Conservation (phyloP, 441 rosid genomes). For the Adansonia madagascariensis region DNA sequence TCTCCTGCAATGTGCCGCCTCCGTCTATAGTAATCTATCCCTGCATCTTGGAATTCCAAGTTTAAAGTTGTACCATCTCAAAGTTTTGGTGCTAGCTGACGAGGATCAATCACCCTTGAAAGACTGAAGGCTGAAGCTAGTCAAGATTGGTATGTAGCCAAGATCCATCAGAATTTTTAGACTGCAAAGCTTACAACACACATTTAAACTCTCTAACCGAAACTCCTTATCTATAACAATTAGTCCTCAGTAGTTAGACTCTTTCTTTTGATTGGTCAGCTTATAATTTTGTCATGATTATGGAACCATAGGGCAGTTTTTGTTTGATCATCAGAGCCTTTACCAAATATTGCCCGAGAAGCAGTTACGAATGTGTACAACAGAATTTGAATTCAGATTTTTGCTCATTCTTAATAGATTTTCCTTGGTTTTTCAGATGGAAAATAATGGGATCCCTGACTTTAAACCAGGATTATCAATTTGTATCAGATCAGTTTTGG, state of each 20-base stretch:
- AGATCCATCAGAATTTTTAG: not conserved
- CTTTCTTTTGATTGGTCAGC: not conserved
- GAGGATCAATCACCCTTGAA: conserved; percentile 9
- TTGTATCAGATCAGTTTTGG: too few species aligned
- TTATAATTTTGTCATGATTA: not conserved
- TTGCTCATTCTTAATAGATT: not conserved
- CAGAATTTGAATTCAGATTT: too few species aligned
- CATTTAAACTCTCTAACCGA: not conserved
- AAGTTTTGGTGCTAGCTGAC: not conserved
- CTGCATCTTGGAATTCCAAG: not conserved
- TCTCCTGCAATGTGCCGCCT: not conserved
- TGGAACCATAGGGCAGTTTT: not conserved
- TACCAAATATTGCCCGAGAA: conserved; percentile 29
- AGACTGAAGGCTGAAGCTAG: conserved; percentile 6
- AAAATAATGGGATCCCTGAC: not conserved
- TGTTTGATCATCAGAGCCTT: not conserved
- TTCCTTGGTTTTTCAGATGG: not conserved
- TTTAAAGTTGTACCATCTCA: not conserved
- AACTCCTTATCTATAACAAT: not conserved
- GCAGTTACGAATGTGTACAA: not conserved
- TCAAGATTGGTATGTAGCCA: not conserved
- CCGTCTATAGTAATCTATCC: not conserved
- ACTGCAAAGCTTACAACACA: not conserved
- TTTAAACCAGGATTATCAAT: not conserved
- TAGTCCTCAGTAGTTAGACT: not conserved